Conservation (phyloP, 2,329 filamentous ascomycete genomes). For the Teratosphaeria viscida region DNA sequence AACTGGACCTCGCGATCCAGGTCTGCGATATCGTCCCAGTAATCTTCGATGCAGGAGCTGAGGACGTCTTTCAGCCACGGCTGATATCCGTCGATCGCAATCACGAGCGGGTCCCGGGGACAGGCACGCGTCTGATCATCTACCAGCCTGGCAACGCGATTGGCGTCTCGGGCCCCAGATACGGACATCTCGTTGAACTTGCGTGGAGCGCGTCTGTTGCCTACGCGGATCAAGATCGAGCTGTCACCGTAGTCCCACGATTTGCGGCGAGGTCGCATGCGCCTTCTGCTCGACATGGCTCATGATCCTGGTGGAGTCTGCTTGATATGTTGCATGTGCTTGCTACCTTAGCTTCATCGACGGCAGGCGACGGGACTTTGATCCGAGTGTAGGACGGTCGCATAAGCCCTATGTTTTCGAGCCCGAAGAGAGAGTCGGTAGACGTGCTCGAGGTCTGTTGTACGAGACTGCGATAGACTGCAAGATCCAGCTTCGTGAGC, state of each 20-base stretch:
- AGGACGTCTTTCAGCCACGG: conserved; percentile 27
- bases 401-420: background rate
- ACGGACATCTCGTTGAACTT: conserved; percentile 21
- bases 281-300: conserved; percentile 1
- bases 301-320: background rate
- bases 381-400: background rate
- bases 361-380: background rate
- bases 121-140: conserved; percentile 21
- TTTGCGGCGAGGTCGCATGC: conserved; percentile 11
- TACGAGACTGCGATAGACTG: too few species aligned
- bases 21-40: conserved; percentile 23
- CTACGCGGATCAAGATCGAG: conserved; percentile 22
- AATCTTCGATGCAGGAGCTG: conserved; percentile 23
- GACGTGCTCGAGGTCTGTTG: background rate
- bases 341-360: background rate
- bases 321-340: background rate
- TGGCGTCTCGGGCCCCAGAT: conserved; percentile 18
- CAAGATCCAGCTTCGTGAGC: background rate
- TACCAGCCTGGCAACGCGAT: conserved; percentile 22
- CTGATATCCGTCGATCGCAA: conserved; percentile 26
- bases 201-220: conserved; percentile 17
- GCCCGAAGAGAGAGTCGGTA: background rate
- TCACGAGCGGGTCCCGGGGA: conserved; percentile 23
- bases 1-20: conserved; percentile 27
- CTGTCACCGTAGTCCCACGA: conserved; percentile 12